phyloP scores from a whole-genome alignment of 2,329 filamentous ascomycete species.

The Ceratocystis cubensis region DNA sequence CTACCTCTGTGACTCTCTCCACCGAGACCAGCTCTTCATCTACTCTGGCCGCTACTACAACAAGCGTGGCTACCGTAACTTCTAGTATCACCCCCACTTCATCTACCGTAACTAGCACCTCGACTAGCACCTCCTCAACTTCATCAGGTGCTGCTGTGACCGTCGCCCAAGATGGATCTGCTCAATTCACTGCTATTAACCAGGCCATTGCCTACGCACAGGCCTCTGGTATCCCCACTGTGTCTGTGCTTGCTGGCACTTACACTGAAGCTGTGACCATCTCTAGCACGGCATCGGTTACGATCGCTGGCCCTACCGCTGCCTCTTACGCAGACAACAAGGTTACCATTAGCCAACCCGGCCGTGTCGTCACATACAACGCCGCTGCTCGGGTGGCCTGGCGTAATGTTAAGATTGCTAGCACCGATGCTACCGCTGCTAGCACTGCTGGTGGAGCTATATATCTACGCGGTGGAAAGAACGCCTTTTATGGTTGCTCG shows the following conservation, averaged over 20 bases:
- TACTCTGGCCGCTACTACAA: background rate
- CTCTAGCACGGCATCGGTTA: slow-evolving; percentile 31
- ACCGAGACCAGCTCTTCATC: background rate
- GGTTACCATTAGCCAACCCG: slow-evolving; percentile 28
- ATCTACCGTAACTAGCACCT: background rate
- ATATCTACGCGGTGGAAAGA: slow-evolving; percentile 30
- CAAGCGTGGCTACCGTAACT: background rate
- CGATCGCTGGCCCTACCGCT: slow-evolving; percentile 30
- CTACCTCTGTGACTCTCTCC: background rate
- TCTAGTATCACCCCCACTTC: background rate
- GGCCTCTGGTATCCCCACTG: slow-evolving; percentile 30
- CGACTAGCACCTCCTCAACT: slow-evolving; percentile 11
- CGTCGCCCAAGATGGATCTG: slow-evolving; percentile 34
- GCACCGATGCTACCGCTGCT: slow-evolving; percentile 25
- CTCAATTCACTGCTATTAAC: slow-evolving; percentile 35
- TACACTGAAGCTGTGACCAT: slow-evolving; percentile 34
- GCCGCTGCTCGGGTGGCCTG: slow-evolving; percentile 28
- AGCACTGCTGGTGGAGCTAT: slow-evolving; percentile 26
- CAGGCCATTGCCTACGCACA: slow-evolving; percentile 34
- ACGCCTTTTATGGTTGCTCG: slow-evolving; percentile 31
- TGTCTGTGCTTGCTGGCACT: slow-evolving; percentile 34
- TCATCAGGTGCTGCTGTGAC: slow-evolving; percentile 27
- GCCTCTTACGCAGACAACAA: slow-evolving; percentile 26
- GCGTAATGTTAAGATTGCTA: slow-evolving; percentile 32
- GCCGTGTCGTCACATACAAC: slow-evolving; percentile 27